Base-by-base conservation (phyloP, 2,329 filamentous ascomycete genomes). In the Alternaria tenuissima region DNA sequence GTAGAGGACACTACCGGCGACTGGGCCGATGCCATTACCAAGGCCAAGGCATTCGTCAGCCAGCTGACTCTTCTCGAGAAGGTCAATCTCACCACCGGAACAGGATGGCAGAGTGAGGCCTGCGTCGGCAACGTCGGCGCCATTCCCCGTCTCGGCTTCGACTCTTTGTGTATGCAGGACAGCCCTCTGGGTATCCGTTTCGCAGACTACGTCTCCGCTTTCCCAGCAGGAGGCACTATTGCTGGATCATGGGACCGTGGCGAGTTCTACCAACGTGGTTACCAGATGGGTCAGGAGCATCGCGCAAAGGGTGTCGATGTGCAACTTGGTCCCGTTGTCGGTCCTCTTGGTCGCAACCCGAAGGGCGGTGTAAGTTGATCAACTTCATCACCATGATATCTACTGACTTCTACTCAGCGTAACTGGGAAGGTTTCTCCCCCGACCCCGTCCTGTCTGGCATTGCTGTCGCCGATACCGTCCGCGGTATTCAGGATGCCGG, bases 21-120 rank as follows among this genome's bases (percentile, higher is more conserved):
- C 44, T 97, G 93, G 93, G 84, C 86, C 55, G 86, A 88, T 7
- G 92, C 93, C 39, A 94, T 96, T 69, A 81, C 80, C 20, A 89
- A 91, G 77, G 94, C 94, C 1, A 88, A 87, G 67, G 87, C 84
- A 3, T 94, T 97, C 71, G 93, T 97, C 46, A 90, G 90, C 9
- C 88, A 93, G 75, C 81, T 97, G 79, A 96, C 93, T 0, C 84
- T 97, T 36, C 75, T 88, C 11, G 94, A 97, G 78, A 97, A 97
- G 82, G 93, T 98, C 79, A 98, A 98, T 78, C 78, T 99, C 65
- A 98, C 94, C 3, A 97, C 94, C 0, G 94, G 94, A 77, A 87
- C 91, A 65, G 93, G 93, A 87, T 94, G 81, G 78, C 88, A 68
- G 41, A 73, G 74, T 43, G 73, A 76, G 52, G 68, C 72, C 22